Percentiles rank a stretch among this genome's conserved stretches.
phyloP scores from a whole-genome alignment of 169 alveolate genomes.

The Babesia ovis region DNA sequence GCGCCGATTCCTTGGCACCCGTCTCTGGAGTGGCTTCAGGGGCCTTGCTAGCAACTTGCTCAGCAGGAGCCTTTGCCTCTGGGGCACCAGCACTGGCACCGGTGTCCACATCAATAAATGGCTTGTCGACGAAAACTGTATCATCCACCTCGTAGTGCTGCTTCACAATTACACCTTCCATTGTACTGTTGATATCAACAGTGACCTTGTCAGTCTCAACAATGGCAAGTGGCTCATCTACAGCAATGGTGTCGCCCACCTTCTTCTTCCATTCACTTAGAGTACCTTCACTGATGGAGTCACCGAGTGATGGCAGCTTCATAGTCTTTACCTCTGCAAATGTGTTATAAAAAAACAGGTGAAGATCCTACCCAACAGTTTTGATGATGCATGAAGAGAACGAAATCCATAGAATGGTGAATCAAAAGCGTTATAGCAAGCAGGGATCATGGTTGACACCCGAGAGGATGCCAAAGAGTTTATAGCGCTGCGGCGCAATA shows the following conservation, averaged over 20 bases:
- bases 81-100: conserved; percentile 68
- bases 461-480: not conserved
- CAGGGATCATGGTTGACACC: not conserved
- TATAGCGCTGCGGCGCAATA: not conserved
- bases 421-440: not conserved
- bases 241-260: conserved; percentile 87
- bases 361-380: conserved; percentile 6
- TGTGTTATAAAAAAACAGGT: too few species aligned
- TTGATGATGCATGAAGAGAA: conserved; percentile 1
- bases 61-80: conserved; percentile 17
- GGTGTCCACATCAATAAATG: conserved; percentile 84
- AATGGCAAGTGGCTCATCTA: conserved; percentile 90
- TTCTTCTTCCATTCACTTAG: conserved; percentile 78
- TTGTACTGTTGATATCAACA: conserved; percentile 88
- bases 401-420: not conserved
- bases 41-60: not conserved
- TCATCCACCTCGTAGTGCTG: conserved; percentile 76
- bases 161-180: conserved; percentile 77
- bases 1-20: conserved; percentile 19
- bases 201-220: conserved; percentile 95
- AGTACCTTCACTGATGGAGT: conserved; percentile 87
- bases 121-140: conserved; percentile 85
- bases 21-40: conserved; percentile 13
- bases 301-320: conserved; percentile 84
- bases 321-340: conserved; percentile 56